phyloP scores from a whole-genome alignment of 1,284 basidiomycete species.

The Ceratobasidium sp. region DNA sequence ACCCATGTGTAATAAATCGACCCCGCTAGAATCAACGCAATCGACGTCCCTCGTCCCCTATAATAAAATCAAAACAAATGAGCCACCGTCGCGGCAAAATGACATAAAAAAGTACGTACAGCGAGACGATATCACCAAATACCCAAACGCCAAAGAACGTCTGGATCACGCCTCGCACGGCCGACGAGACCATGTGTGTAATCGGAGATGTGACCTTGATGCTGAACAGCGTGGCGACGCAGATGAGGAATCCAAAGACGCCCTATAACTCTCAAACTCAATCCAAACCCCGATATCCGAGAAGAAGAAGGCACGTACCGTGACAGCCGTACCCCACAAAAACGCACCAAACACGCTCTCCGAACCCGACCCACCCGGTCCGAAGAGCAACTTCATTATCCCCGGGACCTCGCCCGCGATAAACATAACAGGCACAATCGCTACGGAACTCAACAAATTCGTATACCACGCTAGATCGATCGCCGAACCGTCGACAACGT shows the following conservation, averaged over 20 bases:
- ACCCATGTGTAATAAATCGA: conserved; percentile 89
- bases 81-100: conserved; percentile 24
- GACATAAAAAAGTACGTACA: conserved; percentile 62
- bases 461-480: conserved; percentile 87
- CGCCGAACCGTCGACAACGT: conserved; percentile 81
- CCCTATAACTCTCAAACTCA: conserved; percentile 61
- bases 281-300: too few species aligned
- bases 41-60: conserved; percentile 83
- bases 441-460: conserved; percentile 75
- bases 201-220: conserved; percentile 94
- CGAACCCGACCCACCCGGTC: conserved; percentile 58
- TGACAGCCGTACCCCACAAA: conserved; percentile 80
- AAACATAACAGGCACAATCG: conserved; percentile 75
- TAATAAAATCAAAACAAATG: conserved; percentile 3
- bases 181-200: conserved; percentile 91
- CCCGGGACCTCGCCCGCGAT: conserved; percentile 77
- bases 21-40: conserved; percentile 81
- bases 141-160: conserved; percentile 80
- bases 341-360: conserved; percentile 73
- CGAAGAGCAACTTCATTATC: conserved; percentile 71
- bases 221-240: conserved; percentile 86
- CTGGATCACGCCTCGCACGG: conserved; percentile 84
- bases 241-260: conserved; percentile 88
- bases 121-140: conserved; percentile 80
- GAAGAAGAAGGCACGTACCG: conserved; percentile 63